Evolutionary conservation across 768 basidiomycete species (phyloP).

Genomic region (Phanerodontia chrysosporium): DNA sequence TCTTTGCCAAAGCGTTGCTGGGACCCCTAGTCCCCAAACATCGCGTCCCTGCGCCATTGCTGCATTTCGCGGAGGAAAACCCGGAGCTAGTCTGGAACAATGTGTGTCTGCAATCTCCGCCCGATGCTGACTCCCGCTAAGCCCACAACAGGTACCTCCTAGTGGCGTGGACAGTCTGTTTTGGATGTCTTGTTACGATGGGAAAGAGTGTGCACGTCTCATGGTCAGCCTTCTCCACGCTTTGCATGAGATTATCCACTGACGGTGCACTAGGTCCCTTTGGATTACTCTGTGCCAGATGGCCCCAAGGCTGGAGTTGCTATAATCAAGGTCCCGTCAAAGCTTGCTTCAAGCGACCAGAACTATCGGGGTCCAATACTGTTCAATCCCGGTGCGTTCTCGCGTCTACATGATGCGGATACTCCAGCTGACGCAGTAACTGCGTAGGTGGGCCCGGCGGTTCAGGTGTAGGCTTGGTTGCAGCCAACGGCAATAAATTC

Average conservation of each 20-base stretch:
- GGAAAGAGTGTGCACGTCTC: slow-evolving; percentile 14
- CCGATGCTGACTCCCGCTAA: neutral
- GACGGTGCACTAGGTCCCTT: slow-evolving; percentile 20
- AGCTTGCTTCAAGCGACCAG: neutral
- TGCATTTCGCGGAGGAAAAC: neutral
- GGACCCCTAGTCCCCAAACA: no score
- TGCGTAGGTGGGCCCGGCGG: slow-evolving; percentile 22
- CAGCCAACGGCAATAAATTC: neutral
- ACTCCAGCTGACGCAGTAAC: neutral
- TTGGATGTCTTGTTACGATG: slow-evolving; percentile 13
- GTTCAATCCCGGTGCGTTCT: slow-evolving; percentile 23
- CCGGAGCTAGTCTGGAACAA: neutral
- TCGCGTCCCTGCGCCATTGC: no score
- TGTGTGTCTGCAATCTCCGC: neutral
- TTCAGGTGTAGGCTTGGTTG: slow-evolving; percentile 19
- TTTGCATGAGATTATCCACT: neutral
- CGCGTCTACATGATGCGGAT: neutral
- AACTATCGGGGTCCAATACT: slow-evolving; percentile 29
- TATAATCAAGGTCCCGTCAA: slow-evolving; percentile 21
- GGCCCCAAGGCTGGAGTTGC: slow-evolving; percentile 23
- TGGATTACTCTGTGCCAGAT: slow-evolving; percentile 24
- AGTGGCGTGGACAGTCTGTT: neutral
- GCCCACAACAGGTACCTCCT: neutral
- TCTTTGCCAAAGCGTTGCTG: no score
- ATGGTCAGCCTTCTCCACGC: neutral